A percentile compares a stretch with the other conserved stretches of the same genome.
phyloP scores from a whole-genome alignment of 768 basidiomycete species.

The Tulasnella sp. region DNA sequence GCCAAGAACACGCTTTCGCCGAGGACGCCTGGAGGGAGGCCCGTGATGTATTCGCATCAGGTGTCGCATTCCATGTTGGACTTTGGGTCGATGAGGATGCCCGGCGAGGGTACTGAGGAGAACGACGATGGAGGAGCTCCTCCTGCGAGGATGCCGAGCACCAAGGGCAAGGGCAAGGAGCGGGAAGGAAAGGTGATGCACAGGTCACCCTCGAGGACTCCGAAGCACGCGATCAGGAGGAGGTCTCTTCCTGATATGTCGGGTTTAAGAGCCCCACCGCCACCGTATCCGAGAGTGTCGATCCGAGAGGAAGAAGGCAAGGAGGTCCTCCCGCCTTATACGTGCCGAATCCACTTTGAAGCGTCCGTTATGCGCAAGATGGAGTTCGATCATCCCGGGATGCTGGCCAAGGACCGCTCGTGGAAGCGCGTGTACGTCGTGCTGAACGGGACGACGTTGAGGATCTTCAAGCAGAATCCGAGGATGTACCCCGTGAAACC shows the following conservation, averaged over 20 bases:
- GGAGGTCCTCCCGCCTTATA: slow-evolving; percentile 72
- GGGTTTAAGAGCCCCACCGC: not conserved
- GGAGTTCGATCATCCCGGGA: slow-evolving; percentile 79
- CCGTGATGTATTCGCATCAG: slow-evolving; percentile 1
- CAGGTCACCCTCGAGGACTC: not conserved
- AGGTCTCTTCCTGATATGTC: slow-evolving; percentile 4
- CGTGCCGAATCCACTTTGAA: slow-evolving; percentile 68
- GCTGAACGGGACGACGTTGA: slow-evolving; percentile 83
- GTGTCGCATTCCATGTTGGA: slow-evolving; percentile 11
- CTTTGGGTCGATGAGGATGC: not conserved
- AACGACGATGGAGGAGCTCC: too few relatives aligned
- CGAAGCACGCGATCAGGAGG: not conserved
- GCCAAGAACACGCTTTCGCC: not conserved
- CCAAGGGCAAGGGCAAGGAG: slow-evolving; percentile 1
- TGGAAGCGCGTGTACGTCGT: slow-evolving; percentile 86
- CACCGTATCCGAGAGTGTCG: slow-evolving; percentile 1
- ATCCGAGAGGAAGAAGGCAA: slow-evolving; percentile 60
- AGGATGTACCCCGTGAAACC: slow-evolving; percentile 6
- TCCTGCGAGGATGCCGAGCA: not conserved
- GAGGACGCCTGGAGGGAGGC: not conserved
- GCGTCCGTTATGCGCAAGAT: slow-evolving; percentile 82
- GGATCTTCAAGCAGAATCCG: slow-evolving; percentile 43
- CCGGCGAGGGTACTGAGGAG: not conserved
- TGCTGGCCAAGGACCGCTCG: slow-evolving; percentile 80
- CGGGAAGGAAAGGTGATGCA: not conserved